Percentiles rank a stretch among this genome's conserved stretches.
Conservation (phyloP, 345 rosid genomes). For the Salix exigua region DNA sequence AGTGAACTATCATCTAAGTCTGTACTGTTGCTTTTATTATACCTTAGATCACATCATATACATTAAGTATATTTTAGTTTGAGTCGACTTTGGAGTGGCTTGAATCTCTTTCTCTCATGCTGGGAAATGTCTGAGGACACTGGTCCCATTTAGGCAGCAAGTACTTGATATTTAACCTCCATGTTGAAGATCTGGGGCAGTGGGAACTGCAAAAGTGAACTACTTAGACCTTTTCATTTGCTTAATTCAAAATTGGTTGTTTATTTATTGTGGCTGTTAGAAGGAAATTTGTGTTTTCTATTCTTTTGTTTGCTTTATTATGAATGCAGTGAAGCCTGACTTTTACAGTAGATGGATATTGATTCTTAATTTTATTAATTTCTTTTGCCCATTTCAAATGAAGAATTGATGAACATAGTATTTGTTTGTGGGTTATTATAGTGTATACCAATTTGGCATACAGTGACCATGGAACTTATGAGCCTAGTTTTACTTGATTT, state of each 20-base stretch:
- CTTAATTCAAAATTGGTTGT: background rate
- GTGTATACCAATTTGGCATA: background rate
- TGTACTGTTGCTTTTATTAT: background rate
- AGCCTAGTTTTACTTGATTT: background rate
- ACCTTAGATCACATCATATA: background rate
- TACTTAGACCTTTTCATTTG: background rate
- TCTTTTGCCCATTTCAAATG: background rate
- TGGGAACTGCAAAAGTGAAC: background rate
- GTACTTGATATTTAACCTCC: background rate
- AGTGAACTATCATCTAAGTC: background rate
- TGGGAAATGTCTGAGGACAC: background rate
- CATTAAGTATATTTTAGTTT: background rate
- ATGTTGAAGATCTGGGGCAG: background rate
- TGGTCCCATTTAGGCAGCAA: background rate
- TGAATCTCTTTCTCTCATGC: background rate
- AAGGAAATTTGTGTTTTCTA: background rate
- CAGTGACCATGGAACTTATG: background rate
- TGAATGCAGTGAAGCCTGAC: background rate
- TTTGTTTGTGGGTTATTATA: background rate
- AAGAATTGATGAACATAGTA: background rate
- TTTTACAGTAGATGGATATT: background rate
- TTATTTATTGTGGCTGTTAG: background rate
- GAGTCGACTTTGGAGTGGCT: background rate
- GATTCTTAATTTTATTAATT: background rate
- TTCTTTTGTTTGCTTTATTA: background rate